A percentile compares a stretch with the other conserved stretches of the same genome.
Evolutionary conservation across 176 grass and related monocot species (phyloP).

Genomic region (Oryza meyeriana): DNA sequence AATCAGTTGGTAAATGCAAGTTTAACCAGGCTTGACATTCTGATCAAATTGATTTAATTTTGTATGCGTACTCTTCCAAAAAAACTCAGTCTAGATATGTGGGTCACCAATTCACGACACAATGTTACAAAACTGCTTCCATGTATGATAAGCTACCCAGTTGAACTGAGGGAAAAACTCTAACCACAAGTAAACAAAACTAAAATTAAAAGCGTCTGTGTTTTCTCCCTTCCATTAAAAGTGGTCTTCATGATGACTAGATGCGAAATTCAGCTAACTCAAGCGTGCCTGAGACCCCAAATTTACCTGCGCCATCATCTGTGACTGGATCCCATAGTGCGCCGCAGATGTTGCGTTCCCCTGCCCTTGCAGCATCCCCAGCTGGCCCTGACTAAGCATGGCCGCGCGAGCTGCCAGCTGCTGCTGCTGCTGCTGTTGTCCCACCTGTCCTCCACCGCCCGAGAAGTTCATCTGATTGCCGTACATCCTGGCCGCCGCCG

Average conservation of each 20-base stretch:
- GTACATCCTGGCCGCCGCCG: conserved; percentile 72
- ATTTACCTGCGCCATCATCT: conserved; percentile 83
- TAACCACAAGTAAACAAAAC: background rate
- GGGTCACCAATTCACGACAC: background rate
- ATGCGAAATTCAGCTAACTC: conserved; percentile 3
- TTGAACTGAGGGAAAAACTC: background rate
- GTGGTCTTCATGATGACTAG: background rate
- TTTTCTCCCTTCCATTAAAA: background rate
- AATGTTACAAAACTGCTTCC: background rate
- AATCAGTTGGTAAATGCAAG: background rate
- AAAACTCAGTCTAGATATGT: conserved; percentile 1
- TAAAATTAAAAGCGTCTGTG: background rate
- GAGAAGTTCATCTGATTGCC: conserved; percentile 78
- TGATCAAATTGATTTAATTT: background rate
- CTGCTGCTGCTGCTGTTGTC: conserved; percentile 64
- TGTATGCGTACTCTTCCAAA: background rate
- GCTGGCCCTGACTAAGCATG: conserved; percentile 69
- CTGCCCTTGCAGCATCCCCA: conserved; percentile 72
- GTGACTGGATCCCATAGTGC: conserved; percentile 72
- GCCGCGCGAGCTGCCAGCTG: conserved; percentile 58
- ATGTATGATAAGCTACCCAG: background rate
- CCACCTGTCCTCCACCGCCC: conserved; percentile 45
- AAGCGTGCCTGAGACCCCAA: background rate
- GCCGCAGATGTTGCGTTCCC: conserved; percentile 44
- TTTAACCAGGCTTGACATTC: background rate